Conservation (phyloP, 805 yeast species). For the Kodamaea kaohsiungensis region DNA sequence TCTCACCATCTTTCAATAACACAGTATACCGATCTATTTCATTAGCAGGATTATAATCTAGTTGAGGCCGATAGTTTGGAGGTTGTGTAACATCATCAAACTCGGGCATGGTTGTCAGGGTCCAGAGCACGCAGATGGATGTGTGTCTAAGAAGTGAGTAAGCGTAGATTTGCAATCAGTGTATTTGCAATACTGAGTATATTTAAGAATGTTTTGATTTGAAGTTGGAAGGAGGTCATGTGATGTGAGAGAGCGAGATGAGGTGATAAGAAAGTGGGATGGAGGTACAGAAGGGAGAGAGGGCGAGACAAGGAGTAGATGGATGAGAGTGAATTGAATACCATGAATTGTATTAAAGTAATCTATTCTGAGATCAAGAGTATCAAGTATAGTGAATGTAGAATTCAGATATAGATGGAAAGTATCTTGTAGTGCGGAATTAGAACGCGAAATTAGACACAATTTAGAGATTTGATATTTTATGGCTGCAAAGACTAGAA, state of each 20-base stretch:
- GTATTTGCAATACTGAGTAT: slow-evolving; percentile 39
- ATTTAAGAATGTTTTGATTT: slow-evolving; percentile 21
- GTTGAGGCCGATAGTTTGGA: slow-evolving; percentile 45
- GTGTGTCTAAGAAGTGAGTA: not conserved
- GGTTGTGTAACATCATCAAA: slow-evolving; percentile 52
- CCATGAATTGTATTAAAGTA: too few species aligned
- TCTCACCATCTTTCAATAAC: slow-evolving; percentile 80
- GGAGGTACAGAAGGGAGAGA: not conserved
- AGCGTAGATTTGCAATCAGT: slow-evolving; percentile 11
- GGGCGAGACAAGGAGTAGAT: not conserved
- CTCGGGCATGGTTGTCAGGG: slow-evolving; percentile 41
- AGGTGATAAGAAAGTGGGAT: not conserved
- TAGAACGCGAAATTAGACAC: too few species aligned
- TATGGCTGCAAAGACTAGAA: too few species aligned
- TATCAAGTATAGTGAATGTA: too few species aligned
- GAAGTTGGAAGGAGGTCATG: not conserved
- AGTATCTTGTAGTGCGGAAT: too few species aligned
- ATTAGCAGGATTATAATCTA: slow-evolving; percentile 36
- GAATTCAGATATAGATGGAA: too few species aligned
- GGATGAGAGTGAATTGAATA: too few species aligned
- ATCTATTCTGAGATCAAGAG: too few species aligned
- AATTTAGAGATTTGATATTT: too few species aligned
- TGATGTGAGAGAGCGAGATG: not conserved
- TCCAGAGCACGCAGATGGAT: not conserved
- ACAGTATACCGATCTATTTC: slow-evolving; percentile 69